Conservation (phyloP, 345 rosid species). For the Moricandia arvensis region DNA sequence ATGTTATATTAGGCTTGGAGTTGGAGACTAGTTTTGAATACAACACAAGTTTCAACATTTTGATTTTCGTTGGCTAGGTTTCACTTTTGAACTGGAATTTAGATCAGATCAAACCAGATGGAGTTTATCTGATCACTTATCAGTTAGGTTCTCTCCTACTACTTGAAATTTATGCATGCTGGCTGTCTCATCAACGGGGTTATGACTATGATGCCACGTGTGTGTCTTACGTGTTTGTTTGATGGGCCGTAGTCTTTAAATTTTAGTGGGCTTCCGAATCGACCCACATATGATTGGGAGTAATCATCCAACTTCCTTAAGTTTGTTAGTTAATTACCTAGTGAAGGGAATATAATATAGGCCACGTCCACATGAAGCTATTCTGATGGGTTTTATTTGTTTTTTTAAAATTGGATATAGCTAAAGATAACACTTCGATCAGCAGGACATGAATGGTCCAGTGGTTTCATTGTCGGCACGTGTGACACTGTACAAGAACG, state of each 20-base stretch:
- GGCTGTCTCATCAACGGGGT: constrained; percentile 18
- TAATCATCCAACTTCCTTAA: too few species aligned
- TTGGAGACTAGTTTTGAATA: constrained; percentile 5
- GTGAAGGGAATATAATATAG: too few species aligned
- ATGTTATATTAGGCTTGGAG: background rate
- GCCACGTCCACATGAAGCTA: too few species aligned
- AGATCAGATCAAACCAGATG: background rate
- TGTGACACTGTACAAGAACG: too few species aligned
- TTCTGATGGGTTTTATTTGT: too few species aligned
- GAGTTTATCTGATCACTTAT: background rate
- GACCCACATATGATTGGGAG: too few species aligned
- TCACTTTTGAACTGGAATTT: background rate
- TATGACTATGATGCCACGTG: constrained; percentile 19
- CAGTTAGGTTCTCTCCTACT: background rate
- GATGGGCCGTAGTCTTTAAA: background rate
- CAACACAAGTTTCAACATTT: constrained; percentile 21
- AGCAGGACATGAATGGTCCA: too few species aligned
- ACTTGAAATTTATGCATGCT: background rate
- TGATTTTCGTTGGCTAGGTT: background rate
- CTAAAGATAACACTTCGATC: too few species aligned
- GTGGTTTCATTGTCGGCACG: too few species aligned
- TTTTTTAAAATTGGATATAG: too few species aligned
- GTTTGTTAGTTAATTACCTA: too few species aligned
- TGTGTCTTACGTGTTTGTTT: background rate
- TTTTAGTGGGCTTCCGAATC: background rate